phyloP scores from a whole-genome alignment of 768 basidiomycete species.

The Calocera viscosa region DNA sequence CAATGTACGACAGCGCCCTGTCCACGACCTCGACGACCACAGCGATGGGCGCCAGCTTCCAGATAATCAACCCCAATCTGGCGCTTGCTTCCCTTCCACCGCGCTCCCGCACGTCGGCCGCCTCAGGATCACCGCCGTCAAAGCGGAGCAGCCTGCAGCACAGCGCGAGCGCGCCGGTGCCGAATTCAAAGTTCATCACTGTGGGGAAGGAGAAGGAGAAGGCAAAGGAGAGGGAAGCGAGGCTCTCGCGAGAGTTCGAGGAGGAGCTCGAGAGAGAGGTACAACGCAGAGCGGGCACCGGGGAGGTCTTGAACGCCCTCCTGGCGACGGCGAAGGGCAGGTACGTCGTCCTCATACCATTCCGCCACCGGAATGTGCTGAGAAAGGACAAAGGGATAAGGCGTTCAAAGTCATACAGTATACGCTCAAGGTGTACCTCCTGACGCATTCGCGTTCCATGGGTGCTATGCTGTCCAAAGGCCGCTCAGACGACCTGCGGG shows the following conservation, averaged over 20 bases:
- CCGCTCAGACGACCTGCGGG: slow-evolving; percentile 40
- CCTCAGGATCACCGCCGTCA: not conserved
- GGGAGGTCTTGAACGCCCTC: not conserved
- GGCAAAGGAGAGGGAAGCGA: not conserved
- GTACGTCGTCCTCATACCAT: not conserved
- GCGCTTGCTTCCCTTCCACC: not conserved
- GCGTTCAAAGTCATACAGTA: slow-evolving; percentile 67
- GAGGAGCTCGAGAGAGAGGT: not conserved
- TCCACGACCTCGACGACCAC: not conserved
- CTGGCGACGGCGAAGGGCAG: not conserved
- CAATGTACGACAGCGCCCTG: slow-evolving; percentile 4
- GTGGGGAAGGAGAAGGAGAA: not conserved
- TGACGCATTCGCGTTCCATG: slow-evolving; percentile 39
- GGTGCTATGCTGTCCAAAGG: slow-evolving; percentile 16
- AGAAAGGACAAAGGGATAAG: not conserved
- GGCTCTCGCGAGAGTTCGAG: not conserved
- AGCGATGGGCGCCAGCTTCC: not conserved
- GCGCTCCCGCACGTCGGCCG: not conserved
- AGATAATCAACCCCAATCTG: slow-evolving; percentile 1
- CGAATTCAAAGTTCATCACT: not conserved
- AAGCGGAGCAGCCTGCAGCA: not conserved
- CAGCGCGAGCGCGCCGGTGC: not conserved
- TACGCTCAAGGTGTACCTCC: slow-evolving; percentile 57
- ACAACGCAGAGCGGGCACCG: not conserved
- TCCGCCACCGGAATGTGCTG: not conserved